A percentile compares a stretch with the other conserved stretches of the same genome.
These are phyloP conservation scores for Populus nigra DNA, from an alignment of 345 rosid genomes.

Conservation along the genomic window DNA sequence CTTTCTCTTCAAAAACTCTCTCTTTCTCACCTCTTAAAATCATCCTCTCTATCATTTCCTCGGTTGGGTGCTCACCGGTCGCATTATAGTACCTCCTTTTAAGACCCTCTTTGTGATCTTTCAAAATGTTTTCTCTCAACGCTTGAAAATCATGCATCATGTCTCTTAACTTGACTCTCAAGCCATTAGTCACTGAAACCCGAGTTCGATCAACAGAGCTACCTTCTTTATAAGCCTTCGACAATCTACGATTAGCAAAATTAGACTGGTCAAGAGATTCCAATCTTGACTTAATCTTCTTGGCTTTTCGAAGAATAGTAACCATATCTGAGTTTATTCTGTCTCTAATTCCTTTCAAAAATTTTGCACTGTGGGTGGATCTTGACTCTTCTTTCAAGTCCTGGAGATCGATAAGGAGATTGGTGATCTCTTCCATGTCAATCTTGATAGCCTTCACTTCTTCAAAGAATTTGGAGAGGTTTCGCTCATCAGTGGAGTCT, in stretches of 20 bases:
- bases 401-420: conserved; percentile 26
- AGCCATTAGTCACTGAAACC: conserved; percentile 24
- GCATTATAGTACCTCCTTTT: conserved; percentile 19
- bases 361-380: conserved; percentile 20
- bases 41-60: conserved; percentile 28
- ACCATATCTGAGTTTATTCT: conserved; percentile 28
- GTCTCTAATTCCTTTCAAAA: conserved; percentile 27
- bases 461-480: conserved; percentile 19
- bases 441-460: conserved; percentile 19
- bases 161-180: conserved; percentile 22
- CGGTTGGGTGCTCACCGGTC: conserved; percentile 23
- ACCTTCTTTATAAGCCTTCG: conserved; percentile 26
- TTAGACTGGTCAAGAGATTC: conserved; percentile 27
- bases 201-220: conserved; percentile 29
- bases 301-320: conserved; percentile 29
- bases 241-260: conserved; percentile 9
- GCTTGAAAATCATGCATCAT: conserved; percentile 33
- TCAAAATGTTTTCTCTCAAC: conserved; percentile 22
- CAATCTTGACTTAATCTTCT: conserved; percentile 25
- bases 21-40: conserved; percentile 19
- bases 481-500: conserved; percentile 14
- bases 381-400: conserved; percentile 21
- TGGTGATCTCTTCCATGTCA: conserved; percentile 29
- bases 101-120: conserved; percentile 25
- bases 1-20: conserved; percentile 26